A percentile compares a stretch with the other conserved stretches of the same genome.
These are phyloP conservation scores for Pseudocercospora fuligena DNA, from an alignment of 2,329 filamentous ascomycete species.

Conservation along the genomic window DNA sequence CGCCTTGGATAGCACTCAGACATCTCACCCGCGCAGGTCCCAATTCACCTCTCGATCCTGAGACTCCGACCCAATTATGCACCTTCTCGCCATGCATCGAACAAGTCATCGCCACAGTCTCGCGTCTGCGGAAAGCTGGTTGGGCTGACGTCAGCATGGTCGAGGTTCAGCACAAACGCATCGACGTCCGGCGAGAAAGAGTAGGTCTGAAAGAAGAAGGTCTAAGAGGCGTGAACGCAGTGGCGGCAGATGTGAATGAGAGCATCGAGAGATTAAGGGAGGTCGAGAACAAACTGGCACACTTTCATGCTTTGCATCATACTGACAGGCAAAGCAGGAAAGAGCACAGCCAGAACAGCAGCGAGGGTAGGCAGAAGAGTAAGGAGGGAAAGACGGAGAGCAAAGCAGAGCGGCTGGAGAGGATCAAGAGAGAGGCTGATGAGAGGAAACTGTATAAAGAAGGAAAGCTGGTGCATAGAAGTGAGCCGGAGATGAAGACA, in stretches of 20 bases:
- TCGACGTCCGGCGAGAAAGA: conserved; percentile 82
- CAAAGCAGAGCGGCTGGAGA: conserved; percentile 38
- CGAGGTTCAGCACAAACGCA: conserved; percentile 77
- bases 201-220: conserved; percentile 74
- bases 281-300: conserved; percentile 71
- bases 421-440: conserved; percentile 42
- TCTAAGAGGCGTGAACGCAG: conserved; percentile 68
- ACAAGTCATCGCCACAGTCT: conserved; percentile 86
- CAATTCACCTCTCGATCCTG: conserved; percentile 68
- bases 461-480: conserved; percentile 77
- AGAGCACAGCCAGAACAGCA: conserved; percentile 22
- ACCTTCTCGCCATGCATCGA: conserved; percentile 98
- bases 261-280: conserved; percentile 73
- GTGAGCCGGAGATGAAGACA: conserved; percentile 88
- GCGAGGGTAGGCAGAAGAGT: conserved; percentile 12
- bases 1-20: conserved; percentile 78
- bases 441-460: conserved; percentile 69
- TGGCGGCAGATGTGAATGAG: conserved; percentile 76
- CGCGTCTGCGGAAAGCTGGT: conserved; percentile 75
- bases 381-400: conserved; percentile 31
- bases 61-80: conserved; percentile 77
- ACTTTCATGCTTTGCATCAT: conserved; percentile 58
- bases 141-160: conserved; percentile 96
- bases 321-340: conserved; percentile 14
- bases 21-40: conserved; percentile 66